Base-by-base conservation (phyloP, 2,329 filamentous ascomycete species). In the Aureobasidium lini region DNA sequence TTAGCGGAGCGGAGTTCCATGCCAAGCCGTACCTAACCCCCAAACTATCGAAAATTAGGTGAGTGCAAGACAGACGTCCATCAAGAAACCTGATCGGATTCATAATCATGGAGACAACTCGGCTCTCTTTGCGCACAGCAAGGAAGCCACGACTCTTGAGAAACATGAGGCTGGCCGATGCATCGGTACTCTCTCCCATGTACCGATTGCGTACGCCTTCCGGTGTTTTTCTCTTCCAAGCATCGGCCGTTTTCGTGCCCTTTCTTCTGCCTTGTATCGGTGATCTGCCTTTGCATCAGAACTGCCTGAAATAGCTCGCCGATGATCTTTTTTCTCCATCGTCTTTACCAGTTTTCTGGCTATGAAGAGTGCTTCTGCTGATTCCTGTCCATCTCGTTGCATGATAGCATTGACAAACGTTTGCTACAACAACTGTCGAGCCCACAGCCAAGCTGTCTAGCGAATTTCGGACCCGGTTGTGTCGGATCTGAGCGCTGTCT, bases 21-120 rank as follows among this genome's bases (percentile, higher is more conserved):
- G 50, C 37, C 50, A 54, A 53, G 50, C 15, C 10, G 28, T 54
- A 16, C 23, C 34, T 31, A 40, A 52, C 23, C 7, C 39, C 18
- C 39, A 16, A 43, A 54, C 50, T 54, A 54, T 54, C 39, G 50
- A 54, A 52, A 32, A 43, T 31, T 40, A 49, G 47, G 47, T 49
- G 47, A 52, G 18, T 29, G 15, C 6, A n/a, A n/a, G 18, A 16
- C 11, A 50, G 16, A 50, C 32, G 16, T 49, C 9, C 15, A 31
- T 34, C 50, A 23, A 54, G 29, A 54, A 43, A 32, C 32, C 37
- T 42, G 50, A 42, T 54, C 48, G 34, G 34, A 36, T 8, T 36
- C 34, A 36, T 52, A 18, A 6, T 36, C 23, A 40, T 40, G 34
- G 9, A n/a, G 34, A 49, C 47, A n/a, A 28, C 16, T 37, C 32